Evolutionary conservation across 2,329 filamentous ascomycete species (phyloP), one percentile per base, ranked within the genome.

Genomic region (Plenodomus lindquistii): DNA sequence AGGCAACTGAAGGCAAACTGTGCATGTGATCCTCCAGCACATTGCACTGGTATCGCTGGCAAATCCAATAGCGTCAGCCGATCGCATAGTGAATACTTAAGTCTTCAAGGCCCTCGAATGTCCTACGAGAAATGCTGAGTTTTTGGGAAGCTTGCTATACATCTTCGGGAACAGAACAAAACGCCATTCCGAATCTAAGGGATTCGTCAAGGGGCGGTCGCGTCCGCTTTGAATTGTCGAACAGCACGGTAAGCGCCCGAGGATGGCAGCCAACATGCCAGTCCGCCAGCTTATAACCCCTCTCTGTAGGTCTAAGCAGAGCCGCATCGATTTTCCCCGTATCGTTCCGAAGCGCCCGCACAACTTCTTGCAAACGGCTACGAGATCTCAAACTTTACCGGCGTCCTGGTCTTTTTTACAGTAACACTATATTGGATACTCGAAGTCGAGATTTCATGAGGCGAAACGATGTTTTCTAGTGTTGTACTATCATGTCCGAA

Each of bases 41-140:
- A 36, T 49, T 27, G 27, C 24, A 37, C 36, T 37, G 44, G 49
- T 37, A 36, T 41, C 37, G 40, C 40, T 40, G 31, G 37, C 35
- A 31, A 15, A 13, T 31, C 29, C 41, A 56, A 55, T 52, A 50
- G 45, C 40, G 43, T 49, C 49, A 55, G 50, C 52, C 40, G 39
- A 20, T 42, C 45, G 13, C 22, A 41, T 44, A 35, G 45, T 43
- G 41, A 42, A 55, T 63, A 63, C 53, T 62, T 63, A 62, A 63
- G 20, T 47, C 40, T 47, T 48, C 37, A 22, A 39, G n/a, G 45
- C 49, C 57, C 55, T 50, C 55, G 43, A n/a, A 37, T 41, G 46
- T 37, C 13, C 27, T 4, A 31, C 27, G 15, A 31, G 9, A 15
- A 31, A 8, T 8, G 6, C 11, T 31, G 27, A 11, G 6, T 31